Percentiles rank a stretch among this genome's conserved stretches.
Conservation (phyloP, 2,329 filamentous ascomycete genomes). For the Talaromyces sp. region DNA sequence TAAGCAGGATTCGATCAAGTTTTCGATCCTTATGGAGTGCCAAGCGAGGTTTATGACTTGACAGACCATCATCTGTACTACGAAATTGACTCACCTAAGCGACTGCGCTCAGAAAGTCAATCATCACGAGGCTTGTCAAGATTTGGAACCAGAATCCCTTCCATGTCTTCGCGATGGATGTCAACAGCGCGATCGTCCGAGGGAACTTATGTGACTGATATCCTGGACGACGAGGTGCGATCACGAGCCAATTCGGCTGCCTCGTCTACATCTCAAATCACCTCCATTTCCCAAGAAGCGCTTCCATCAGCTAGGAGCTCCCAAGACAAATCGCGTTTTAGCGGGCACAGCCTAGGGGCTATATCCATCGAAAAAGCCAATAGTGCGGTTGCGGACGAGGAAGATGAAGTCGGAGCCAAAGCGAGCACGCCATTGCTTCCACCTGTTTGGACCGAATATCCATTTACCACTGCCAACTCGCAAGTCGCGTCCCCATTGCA, state of each 20-base stretch:
- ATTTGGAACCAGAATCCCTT: slow-evolving; percentile 66
- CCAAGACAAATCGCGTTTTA: slow-evolving; percentile 52
- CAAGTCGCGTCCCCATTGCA: slow-evolving; percentile 76
- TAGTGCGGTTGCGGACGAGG: slow-evolving; percentile 48
- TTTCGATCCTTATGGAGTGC: slow-evolving; percentile 9
- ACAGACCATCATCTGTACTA: slow-evolving; percentile 5
- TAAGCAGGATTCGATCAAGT: slow-evolving; percentile 12
- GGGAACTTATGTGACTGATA: slow-evolving; percentile 25
- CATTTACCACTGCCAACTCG: slow-evolving; percentile 48
- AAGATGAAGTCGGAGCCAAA: slow-evolving; percentile 51
- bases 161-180: slow-evolving; percentile 56
- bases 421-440: slow-evolving; percentile 82
- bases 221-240: slow-evolving; percentile 32
- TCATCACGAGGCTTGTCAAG: slow-evolving; percentile 58
- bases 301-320: slow-evolving; percentile 59
- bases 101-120: slow-evolving; percentile 50
- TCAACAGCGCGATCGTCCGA: slow-evolving; percentile 26
- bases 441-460: slow-evolving; percentile 66
- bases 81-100: slow-evolving; percentile 33
- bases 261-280: slow-evolving; percentile 28
- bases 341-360: slow-evolving; percentile 49
- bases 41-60: slow-evolving; percentile 11
- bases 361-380: slow-evolving; percentile 56
- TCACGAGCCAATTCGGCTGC: slow-evolving; percentile 45
- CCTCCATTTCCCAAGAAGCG: slow-evolving; percentile 42